phyloP scores from a whole-genome alignment of 2,329 filamentous ascomycete genomes.

The Botrytis sinoallii region DNA sequence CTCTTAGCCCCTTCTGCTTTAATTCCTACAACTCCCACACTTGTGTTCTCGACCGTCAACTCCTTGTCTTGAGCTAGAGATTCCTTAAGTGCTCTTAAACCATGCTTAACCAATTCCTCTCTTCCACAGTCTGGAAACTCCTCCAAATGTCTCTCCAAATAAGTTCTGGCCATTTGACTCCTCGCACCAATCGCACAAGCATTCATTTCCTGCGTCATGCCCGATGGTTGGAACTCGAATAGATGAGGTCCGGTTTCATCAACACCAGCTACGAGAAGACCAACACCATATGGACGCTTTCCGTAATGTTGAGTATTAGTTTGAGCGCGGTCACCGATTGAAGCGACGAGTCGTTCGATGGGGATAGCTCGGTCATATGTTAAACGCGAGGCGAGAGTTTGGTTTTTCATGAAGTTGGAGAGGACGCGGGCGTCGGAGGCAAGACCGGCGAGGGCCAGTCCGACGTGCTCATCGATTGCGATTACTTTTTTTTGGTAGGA shows the following conservation, averaged over 20 bases:
- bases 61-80: constrained; percentile 96
- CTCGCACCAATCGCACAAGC: constrained; percentile 94
- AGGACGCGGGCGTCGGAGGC: constrained; percentile 97
- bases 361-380: constrained; percentile 94
- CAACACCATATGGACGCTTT: constrained; percentile 93
- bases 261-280: constrained; percentile 86
- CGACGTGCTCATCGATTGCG: constrained; percentile 90
- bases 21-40: constrained; percentile 77
- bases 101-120: constrained; percentile 89
- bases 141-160: constrained; percentile 89
- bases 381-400: constrained; percentile 91
- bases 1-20: constrained; percentile 49
- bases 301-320: constrained; percentile 98
- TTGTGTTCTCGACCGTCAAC: constrained; percentile 95
- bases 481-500: constrained; percentile 99
- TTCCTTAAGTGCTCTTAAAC: constrained; percentile 88
- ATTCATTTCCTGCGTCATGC: constrained; percentile 95
- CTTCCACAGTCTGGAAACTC: constrained; percentile 71
- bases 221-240: constrained; percentile 96
- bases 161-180: constrained; percentile 96
- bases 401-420: constrained; percentile 99
- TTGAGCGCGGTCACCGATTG: constrained; percentile 95
- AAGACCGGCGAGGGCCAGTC: constrained; percentile 92
- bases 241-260: constrained; percentile 93
- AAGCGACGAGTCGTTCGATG: constrained; percentile 80